Conservation (phyloP, 2,329 filamentous ascomycete genomes). For the Colletotrichum coccodes region DNA sequence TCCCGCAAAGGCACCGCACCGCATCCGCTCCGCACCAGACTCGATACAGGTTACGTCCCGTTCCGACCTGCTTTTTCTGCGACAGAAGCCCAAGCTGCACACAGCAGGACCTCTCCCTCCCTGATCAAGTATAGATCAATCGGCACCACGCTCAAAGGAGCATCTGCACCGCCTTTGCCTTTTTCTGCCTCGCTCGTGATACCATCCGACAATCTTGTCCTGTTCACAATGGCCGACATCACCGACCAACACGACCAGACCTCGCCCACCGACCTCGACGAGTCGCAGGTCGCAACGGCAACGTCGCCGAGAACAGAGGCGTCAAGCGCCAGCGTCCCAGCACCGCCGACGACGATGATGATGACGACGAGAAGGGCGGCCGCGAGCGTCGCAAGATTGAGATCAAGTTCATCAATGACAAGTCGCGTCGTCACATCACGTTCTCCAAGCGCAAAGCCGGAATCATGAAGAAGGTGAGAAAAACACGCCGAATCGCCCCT, state of each 20-base stretch:
- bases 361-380: conserved; percentile 96
- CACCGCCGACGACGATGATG: conserved; percentile 91
- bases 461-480: conserved; percentile 97
- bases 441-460: conserved; percentile 99
- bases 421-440: conserved; percentile 98
- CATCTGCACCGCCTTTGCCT: conserved; percentile 69
- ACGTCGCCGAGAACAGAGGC: conserved; percentile 77
- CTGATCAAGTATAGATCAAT: conserved; percentile 75
- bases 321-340: conserved; percentile 89
- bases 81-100: conserved; percentile 54
- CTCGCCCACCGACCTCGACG: conserved; percentile 79
- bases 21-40: conserved; percentile 46
- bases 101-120: conserved; percentile 57
- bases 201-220: conserved; percentile 32
- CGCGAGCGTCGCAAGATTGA: conserved; percentile 99
- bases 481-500: background rate
- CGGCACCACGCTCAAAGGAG: conserved; percentile 74
- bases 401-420: conserved; percentile 99
- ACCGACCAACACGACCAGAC: conserved; percentile 81
- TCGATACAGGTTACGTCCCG: conserved; percentile 53
- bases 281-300: conserved; percentile 73
- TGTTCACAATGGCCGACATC: conserved; percentile 77
- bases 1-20: conserved; percentile 9
- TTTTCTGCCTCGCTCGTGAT: conserved; percentile 60
- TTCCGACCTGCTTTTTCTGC: conserved; percentile 65